phyloP scores from a whole-genome alignment of 2,329 filamentous ascomycete genomes.

The Clathrospora elynae region DNA sequence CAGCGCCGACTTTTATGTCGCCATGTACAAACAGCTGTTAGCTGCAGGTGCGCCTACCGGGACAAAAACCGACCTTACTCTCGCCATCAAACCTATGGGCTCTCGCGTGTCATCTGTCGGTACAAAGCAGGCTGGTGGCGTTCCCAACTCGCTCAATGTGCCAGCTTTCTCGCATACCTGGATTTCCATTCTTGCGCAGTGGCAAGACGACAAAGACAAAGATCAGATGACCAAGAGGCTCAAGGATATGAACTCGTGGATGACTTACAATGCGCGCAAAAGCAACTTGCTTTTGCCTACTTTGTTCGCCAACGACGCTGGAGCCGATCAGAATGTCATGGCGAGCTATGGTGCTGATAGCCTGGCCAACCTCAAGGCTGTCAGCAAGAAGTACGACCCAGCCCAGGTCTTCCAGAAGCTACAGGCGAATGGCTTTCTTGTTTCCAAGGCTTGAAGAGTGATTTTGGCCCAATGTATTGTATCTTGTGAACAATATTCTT shows the following conservation, averaged over 20 bases:
- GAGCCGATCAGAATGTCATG: constrained; percentile 49
- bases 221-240: constrained; percentile 2
- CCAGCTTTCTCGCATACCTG: constrained; percentile 1
- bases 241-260: constrained; percentile 5
- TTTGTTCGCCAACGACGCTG: constrained; percentile 55
- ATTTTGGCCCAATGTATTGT: too few relatives aligned
- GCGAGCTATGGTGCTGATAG: constrained; percentile 43
- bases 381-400: constrained; percentile 50
- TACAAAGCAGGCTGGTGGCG: constrained; percentile 1
- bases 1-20: constrained; percentile 2
- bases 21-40: constrained; percentile 4
- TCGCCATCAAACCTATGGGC: constrained; percentile 6
- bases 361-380: constrained; percentile 35
- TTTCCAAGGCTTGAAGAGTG: too few relatives aligned
- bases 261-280: constrained; percentile 22
- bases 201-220: constrained; percentile 3
- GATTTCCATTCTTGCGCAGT: constrained; percentile 3
- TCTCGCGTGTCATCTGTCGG: constrained; percentile 2
- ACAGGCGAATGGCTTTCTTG: too few relatives aligned
- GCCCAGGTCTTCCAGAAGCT: constrained; percentile 48
- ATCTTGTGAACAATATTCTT: too few relatives aligned
- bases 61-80: background rate
- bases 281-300: background rate
- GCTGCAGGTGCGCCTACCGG: background rate
- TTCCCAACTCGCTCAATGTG: constrained; percentile 2